Evolutionary conservation across 164 flowering plant genomes (phyloP).

Genomic region (Piper longum): DNA sequence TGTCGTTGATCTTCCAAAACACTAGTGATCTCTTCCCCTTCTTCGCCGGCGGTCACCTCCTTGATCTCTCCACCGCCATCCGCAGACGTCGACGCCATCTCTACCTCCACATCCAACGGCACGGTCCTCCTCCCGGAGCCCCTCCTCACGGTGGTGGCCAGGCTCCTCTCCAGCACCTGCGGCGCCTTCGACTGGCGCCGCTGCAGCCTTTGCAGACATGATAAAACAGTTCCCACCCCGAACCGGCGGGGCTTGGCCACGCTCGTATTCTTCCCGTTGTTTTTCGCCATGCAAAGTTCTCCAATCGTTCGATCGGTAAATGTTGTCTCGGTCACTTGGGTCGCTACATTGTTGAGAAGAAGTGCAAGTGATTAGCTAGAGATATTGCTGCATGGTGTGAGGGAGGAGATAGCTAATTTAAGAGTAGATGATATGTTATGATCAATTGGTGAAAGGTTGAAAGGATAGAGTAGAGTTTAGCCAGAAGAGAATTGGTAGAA

Average conservation of each 20-base stretch:
- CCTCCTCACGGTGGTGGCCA: neutral
- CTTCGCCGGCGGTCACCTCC: neutral
- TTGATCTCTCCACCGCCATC: neutral
- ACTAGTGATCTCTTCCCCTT: neutral
- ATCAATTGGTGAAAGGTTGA: too few relatives aligned
- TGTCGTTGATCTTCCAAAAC: neutral
- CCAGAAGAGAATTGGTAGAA: too few relatives aligned
- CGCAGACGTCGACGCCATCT: neutral
- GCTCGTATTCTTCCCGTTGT: neutral
- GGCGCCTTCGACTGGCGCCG: neutral
- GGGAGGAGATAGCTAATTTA: too few relatives aligned
- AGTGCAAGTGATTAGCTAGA: too few relatives aligned
- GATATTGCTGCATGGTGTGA: too few relatives aligned
- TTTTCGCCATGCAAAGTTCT: neutral
- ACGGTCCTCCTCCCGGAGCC: neutral
- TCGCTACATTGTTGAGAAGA: too few relatives aligned
- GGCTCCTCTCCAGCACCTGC: neutral
- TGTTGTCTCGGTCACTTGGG: too few relatives aligned
- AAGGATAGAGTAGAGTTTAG: too few relatives aligned
- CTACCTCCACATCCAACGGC: neutral
- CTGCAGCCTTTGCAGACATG: neutral
- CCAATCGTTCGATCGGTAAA: too few relatives aligned
- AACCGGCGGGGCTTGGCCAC: neutral
- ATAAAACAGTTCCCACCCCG: neutral
- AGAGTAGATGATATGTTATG: too few relatives aligned